Evolutionary conservation across 2,329 filamentous ascomycete species (phyloP), one percentile per base, ranked within the genome.

Genomic region (Penicillium rolfsii): DNA sequence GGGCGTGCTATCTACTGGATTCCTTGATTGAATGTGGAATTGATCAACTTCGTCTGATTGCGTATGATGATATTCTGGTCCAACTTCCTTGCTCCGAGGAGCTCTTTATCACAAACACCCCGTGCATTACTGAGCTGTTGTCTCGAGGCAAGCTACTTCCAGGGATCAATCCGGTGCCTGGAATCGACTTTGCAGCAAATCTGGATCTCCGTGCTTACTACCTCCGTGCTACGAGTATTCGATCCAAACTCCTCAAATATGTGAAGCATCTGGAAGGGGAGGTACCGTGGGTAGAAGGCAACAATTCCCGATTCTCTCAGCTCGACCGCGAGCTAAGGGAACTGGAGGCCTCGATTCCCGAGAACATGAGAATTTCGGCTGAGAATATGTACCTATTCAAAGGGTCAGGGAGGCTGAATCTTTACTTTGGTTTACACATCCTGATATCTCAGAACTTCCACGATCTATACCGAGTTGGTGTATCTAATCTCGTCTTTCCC

Each of bases 361-460:
- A 50, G n/a, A 50, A 19, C 6, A 50, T 50, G 46, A 22, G 46
- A 6, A 50, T 50, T 7, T 50, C 46, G 6, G 9, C 46, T 9
- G 46, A 50, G n/a, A 50, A 35, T 9, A 50, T 35, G 46, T 50
- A 50, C 28, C 28, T 50, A 5, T 50, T 35, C 46, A 50, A 50
- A 50, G 28, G 46, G n/a, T 35, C 46, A 4, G 46, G 46, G 9
- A 19, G 46, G 28, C 9, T 50, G 46, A 50, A 50, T 8, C 14
- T 50, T 16, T 50, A 50, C 28, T 50, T 50, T 14, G 46, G 48
- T 9, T 22, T 50, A 22, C 48, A 50, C 30, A 50, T 50, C 30
- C 30, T 50, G 28, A 50, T 50, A n/a, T 50, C 48, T 5, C 48
- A 50, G 35, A 50, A 50, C 19, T 50, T 50, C 48, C 48, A 50